Conservation (phyloP, 257 asterid genomes). For the Fraxinus excelsior region DNA sequence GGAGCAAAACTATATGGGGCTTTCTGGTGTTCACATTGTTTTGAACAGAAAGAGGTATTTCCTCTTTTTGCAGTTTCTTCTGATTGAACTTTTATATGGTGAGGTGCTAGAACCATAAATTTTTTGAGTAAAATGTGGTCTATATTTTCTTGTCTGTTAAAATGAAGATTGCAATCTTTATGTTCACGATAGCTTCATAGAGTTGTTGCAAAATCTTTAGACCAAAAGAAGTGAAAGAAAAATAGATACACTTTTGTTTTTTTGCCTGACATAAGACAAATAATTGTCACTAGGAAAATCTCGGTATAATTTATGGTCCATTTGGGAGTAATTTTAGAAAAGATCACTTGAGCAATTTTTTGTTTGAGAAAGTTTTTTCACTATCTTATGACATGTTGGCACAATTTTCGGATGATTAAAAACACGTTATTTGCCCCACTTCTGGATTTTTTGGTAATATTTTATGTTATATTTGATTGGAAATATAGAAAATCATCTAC, state of each 20-base stretch:
- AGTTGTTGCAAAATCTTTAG: neutral
- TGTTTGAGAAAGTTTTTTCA: neutral
- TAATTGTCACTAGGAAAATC: neutral
- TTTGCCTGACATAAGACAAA: neutral
- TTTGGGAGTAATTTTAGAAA: neutral
- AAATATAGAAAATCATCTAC: neutral
- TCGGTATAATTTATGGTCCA: neutral
- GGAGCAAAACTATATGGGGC: constrained; percentile 93
- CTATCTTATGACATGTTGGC: neutral
- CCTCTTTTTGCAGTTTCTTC: constrained; percentile 14
- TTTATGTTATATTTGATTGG: neutral
- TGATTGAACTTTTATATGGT: constrained; percentile 5
- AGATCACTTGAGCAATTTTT: neutral
- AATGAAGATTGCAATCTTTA: neutral
- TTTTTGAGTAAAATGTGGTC: neutral
- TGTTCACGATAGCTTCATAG: neutral
- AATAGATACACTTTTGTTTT: neutral
- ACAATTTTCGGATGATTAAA: neutral
- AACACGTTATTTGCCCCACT: neutral
- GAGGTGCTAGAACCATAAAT: constrained; percentile 5
- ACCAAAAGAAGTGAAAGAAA: neutral
- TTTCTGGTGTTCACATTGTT: constrained; percentile 96
- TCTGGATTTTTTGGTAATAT: neutral
- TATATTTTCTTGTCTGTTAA: neutral
- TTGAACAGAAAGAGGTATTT: constrained; percentile 78